Evolutionary conservation across 2,329 filamentous ascomycete genomes (phyloP).

Genomic region (Metarhizium brunneum): DNA sequence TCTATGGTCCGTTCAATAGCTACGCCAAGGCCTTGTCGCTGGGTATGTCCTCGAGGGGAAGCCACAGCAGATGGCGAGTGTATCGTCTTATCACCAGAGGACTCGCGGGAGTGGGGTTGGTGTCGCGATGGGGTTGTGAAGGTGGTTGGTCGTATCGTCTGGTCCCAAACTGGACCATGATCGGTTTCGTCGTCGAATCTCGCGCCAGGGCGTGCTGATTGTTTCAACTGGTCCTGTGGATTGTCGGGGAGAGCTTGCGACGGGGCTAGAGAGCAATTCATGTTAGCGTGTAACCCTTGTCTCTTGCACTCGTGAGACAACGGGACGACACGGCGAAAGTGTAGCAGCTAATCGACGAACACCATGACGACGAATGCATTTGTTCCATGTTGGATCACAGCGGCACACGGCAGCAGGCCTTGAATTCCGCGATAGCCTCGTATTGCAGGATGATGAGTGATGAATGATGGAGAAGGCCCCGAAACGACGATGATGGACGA

Average conservation of each 20-base stretch:
- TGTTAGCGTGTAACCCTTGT: slow-evolving; percentile 4
- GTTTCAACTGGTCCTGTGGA: slow-evolving; percentile 41
- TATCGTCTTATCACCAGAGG: slow-evolving; percentile 45
- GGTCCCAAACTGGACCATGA: slow-evolving; percentile 40
- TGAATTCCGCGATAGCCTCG: neutral
- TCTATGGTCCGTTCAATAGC: slow-evolving; percentile 45
- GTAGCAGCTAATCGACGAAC: neutral
- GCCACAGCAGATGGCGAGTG: slow-evolving; percentile 14
- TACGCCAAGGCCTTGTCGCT: slow-evolving; percentile 29
- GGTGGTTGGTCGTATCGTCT: slow-evolving; percentile 38
- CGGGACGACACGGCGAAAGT: neutral
- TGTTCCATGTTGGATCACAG: neutral
- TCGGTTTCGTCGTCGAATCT: slow-evolving; percentile 45
- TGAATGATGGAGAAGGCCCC: neutral
- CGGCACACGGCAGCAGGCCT: neutral
- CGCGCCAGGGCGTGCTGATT: slow-evolving; percentile 38
- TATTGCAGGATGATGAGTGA: neutral
- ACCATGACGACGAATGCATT: neutral
- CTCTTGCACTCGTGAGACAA: slow-evolving; percentile 1
- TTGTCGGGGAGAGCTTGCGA: slow-evolving; percentile 51
- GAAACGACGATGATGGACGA: neutral
- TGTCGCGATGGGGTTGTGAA: slow-evolving; percentile 27
- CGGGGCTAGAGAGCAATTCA: slow-evolving; percentile 33
- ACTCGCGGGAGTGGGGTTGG: slow-evolving; percentile 46
- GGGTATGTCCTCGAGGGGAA: slow-evolving; percentile 20